Evolutionary conservation across 2,329 filamentous ascomycete species (phyloP).

Genomic region (Chrysoporthe puriensis): DNA sequence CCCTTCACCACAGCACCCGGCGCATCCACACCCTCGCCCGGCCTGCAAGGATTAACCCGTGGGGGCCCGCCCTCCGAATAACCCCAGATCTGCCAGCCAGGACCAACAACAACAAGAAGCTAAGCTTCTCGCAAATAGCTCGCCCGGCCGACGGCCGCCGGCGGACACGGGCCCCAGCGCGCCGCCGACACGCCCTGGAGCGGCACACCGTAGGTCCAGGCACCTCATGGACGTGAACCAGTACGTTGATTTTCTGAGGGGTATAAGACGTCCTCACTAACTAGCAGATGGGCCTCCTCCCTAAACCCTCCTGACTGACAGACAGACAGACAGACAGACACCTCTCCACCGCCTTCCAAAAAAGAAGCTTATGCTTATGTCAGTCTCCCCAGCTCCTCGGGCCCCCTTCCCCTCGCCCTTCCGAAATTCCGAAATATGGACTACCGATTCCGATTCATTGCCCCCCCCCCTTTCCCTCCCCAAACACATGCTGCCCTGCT

Average conservation of each 20-base stretch:
- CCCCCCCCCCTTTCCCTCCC: no score
- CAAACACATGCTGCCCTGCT: background rate
- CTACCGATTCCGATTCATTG: background rate
- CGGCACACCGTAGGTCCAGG: background rate
- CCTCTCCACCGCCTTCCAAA: background rate
- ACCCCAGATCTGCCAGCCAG: background rate
- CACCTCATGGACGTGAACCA: background rate
- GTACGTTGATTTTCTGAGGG: background rate
- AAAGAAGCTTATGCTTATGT: background rate
- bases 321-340: no score
- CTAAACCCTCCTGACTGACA: no score
- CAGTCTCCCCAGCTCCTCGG: background rate
- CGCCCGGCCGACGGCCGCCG: no score
- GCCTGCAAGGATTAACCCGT: background rate
- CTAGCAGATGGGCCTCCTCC: constrained; percentile 6
- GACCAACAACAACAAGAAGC: no score
- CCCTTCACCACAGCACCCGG: background rate
- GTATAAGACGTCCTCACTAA: constrained; percentile 1
- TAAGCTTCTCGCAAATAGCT: no score
- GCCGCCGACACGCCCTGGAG: background rate
- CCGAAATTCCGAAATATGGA: background rate
- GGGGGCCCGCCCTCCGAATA: background rate
- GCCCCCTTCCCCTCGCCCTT: background rate
- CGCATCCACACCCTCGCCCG: background rate
- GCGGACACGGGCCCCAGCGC: background rate